These are phyloP conservation scores for Fagopyrum homotropicum DNA, from an alignment of 148 eudicot species.

Conservation along the genomic window DNA sequence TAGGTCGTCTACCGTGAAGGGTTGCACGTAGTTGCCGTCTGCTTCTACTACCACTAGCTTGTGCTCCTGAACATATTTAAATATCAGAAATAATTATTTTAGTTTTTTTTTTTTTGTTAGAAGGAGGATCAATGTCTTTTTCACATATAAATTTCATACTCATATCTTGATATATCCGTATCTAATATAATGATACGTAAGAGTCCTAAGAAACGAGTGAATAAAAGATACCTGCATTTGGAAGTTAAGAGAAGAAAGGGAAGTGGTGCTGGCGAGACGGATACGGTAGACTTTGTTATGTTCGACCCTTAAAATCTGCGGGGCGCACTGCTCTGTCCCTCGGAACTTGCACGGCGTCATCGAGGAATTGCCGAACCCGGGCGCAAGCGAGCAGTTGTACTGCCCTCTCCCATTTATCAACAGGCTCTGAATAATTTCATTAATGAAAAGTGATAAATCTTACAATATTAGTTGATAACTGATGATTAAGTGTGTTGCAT, in stretches of 20 bases:
- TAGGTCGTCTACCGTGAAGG: slow-evolving; percentile 44
- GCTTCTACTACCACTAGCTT: slow-evolving; percentile 79
- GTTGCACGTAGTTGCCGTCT: slow-evolving; percentile 72
- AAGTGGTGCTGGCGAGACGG: slow-evolving; percentile 65
- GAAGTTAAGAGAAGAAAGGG: slow-evolving; percentile 71
- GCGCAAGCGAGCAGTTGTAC: slow-evolving; percentile 62
- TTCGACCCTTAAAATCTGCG: slow-evolving; percentile 34
- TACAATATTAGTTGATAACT: no score
- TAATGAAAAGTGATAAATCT: no score
- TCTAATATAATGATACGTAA: no score
- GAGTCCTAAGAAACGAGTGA: no score
- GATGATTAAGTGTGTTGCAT: no score
- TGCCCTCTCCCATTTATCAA: slow-evolving; percentile 85
- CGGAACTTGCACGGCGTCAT: slow-evolving; percentile 36
- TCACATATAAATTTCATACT: no score
- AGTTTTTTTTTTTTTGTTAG: no score
- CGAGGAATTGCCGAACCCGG: slow-evolving; percentile 39
- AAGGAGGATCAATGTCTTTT: no score
- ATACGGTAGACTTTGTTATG: slow-evolving; percentile 83
- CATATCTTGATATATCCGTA: no score
- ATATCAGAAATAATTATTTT: no score
- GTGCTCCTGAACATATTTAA: slow-evolving; percentile 39
- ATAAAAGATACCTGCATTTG: slow-evolving; percentile 40
- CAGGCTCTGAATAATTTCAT: slow-evolving; percentile 34
- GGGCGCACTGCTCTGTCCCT: slow-evolving; percentile 66